Conservation (phyloP, 352 stramenopile genomes). For the Blastocystis sp. region DNA sequence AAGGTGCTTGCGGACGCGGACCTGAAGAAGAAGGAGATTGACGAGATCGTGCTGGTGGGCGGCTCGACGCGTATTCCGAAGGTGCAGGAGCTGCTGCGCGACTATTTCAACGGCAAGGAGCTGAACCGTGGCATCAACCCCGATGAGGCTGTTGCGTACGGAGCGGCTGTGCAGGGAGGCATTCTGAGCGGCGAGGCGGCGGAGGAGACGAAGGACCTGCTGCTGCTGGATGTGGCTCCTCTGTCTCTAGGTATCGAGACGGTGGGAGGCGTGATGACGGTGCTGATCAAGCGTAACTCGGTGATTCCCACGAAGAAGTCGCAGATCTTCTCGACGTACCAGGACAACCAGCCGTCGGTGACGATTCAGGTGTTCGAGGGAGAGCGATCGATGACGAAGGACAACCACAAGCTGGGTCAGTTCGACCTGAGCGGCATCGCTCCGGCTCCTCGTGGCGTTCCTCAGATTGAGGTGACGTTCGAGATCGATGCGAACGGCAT, state of each 20-base stretch:
- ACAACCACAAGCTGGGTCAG: conserved; percentile 96
- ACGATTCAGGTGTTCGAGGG: conserved; percentile 91
- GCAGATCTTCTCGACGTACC: conserved; percentile 97
- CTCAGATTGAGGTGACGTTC: conserved; percentile 96
- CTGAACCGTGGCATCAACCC: conserved; percentile 73
- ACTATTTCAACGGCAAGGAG: conserved; percentile 76
- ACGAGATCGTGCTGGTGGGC: conserved; percentile 94
- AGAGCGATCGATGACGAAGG: conserved; percentile 95
- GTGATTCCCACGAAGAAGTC: conserved; percentile 96
- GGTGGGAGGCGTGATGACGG: conserved; percentile 95
- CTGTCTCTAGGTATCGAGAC: conserved; percentile 96
- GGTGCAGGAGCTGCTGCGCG: conserved; percentile 86
- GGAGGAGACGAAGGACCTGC: conserved; percentile 80
- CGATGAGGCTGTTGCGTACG: conserved; percentile 94
- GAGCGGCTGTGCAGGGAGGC: conserved; percentile 86
- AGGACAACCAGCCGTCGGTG: conserved; percentile 89
- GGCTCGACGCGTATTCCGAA: conserved; percentile 92
- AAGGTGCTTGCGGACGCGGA: conserved; percentile 87
- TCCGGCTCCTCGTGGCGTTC: conserved; percentile 86
- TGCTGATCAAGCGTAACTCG: conserved; percentile 94
- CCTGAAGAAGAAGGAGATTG: conserved; percentile 87
- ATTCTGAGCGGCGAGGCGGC: conserved; percentile 76
- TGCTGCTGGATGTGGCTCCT: conserved; percentile 94
- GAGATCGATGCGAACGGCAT: conserved; percentile 98
- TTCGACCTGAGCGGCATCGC: conserved; percentile 95